These are phyloP conservation scores for Hypomyces rosellus DNA, from an alignment of 2,329 filamentous ascomycete species.

Conservation along the genomic window DNA sequence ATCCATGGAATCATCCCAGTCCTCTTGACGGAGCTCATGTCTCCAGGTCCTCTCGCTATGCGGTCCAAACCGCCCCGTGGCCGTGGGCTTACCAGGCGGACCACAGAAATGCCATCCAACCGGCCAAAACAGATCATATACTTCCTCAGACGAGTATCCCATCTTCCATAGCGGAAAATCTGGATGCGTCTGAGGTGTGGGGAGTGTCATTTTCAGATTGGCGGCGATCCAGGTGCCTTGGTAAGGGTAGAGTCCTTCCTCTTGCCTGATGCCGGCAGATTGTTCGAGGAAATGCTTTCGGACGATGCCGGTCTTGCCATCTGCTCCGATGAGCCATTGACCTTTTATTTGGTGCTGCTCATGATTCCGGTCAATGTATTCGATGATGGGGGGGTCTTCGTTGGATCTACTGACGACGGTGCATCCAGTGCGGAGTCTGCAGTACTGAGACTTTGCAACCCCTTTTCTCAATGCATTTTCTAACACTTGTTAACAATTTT, in stretches of 20 bases:
- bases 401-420: not conserved
- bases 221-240: conserved; percentile 41
- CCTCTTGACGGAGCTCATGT: conserved; percentile 27
- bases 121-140: conserved; percentile 44
- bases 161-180: conserved; percentile 41
- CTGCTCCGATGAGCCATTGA: conserved; percentile 32
- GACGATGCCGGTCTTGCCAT: conserved; percentile 40
- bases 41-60: conserved; percentile 35
- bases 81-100: conserved; percentile 35
- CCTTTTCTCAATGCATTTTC: conserved; percentile 4
- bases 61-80: conserved; percentile 38
- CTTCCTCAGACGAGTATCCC: conserved; percentile 38
- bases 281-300: conserved; percentile 39
- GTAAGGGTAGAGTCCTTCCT: conserved; percentile 26
- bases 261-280: conserved; percentile 31
- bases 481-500: not conserved
- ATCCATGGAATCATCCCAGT: conserved; percentile 22
- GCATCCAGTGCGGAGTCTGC: conserved; percentile 6
- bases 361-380: not conserved
- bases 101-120: conserved; percentile 37
- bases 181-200: conserved; percentile 40
- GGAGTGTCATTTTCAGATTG: conserved; percentile 37
- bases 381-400: conserved; percentile 1
- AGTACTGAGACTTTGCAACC: conserved; percentile 3
- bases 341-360: not conserved